Percentiles rank a stretch among this genome's conserved stretches.
Conservation (phyloP, 1,284 basidiomycete species). For the Trichosporon faecale region DNA sequence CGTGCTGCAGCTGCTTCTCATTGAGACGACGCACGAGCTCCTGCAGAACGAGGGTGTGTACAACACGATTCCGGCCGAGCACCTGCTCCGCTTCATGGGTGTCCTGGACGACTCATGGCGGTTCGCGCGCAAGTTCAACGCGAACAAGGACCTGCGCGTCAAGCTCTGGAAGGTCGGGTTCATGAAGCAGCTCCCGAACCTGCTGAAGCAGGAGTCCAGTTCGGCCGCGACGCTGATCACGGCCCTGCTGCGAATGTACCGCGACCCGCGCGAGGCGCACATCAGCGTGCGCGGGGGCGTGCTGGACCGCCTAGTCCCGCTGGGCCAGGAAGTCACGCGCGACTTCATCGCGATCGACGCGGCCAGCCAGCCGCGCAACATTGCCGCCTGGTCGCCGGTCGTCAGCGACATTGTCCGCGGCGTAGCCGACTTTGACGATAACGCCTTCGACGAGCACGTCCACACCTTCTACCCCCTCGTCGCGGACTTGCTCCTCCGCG, state of each 20-base stretch:
- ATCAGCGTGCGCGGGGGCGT: constrained; percentile 77
- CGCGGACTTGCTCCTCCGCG: constrained; percentile 74
- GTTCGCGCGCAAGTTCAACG: constrained; percentile 96
- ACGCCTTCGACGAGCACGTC: constrained; percentile 79
- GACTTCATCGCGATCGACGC: constrained; percentile 87
- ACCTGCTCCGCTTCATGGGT: constrained; percentile 86
- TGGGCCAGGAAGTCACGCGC: constrained; percentile 84
- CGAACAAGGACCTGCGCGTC: constrained; percentile 94
- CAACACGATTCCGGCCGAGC: constrained; percentile 86
- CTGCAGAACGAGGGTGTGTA: constrained; percentile 91
- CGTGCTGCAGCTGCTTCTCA: constrained; percentile 91
- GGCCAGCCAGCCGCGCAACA: constrained; percentile 93
- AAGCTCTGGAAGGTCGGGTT: constrained; percentile 99
- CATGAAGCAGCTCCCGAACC: constrained; percentile 98
- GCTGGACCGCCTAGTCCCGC: constrained; percentile 83
- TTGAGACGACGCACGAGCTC: constrained; percentile 96
- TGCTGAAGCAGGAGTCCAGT: constrained; percentile 96
- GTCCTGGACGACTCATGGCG: constrained; percentile 96
- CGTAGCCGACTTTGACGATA: constrained; percentile 82
- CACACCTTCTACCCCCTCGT: constrained; percentile 82
- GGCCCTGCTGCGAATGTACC: constrained; percentile 89
- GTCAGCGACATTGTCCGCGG: constrained; percentile 90
- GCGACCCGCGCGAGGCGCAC: constrained; percentile 81
- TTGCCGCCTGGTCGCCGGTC: constrained; percentile 96
- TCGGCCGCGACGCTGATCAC: constrained; percentile 94